Evolutionary conservation across 768 basidiomycete genomes (phyloP), one percentile per base, ranked within the genome.

Genomic region (Postia placenta): DNA sequence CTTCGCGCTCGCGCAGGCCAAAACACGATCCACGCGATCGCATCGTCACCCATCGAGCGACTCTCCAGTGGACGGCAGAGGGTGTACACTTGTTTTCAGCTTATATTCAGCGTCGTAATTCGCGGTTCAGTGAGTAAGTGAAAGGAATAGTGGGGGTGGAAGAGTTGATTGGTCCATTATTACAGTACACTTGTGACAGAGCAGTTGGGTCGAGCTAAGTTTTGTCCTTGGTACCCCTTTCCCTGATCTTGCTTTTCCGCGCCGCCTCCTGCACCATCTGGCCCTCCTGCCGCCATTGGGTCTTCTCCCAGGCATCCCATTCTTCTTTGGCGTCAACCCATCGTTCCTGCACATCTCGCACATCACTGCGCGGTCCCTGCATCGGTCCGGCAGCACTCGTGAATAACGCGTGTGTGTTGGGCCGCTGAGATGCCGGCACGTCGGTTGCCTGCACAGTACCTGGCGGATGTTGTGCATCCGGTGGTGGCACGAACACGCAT

Each of bases 321-420:
- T 76, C 78, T 23, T 90, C 87, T 53, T 74, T 77, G 5, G 81
- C 79, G 57, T 96, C 92, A n/a, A 95, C 66, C 93, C 94, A 98
- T 37, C 93, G 72, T 63, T 97, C 94, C 64, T 97, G 93, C 5
- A 94, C 80, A 59, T 93, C 91, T 19, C 79, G 69, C 11, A 90
- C 74, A 54, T 74, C 72, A 54, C 74, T 77, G 44, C 69, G 66
- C 4, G 71, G 67, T 0, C 78, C 81, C 14, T 65, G 69, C 50
- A 82, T 61, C 1, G 73, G 64, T 0, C 82, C 82, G 14, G 74
- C 73, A 2, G 87, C 84, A 11, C 76, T 78, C 2, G 84, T 77
- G 59, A 92, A 81, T 15, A 94, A 67, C 0, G 79, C 70, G 55
- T 80, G 79, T 14, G 75, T 67, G 63, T 93, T 92, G 2, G 87